Conservation (phyloP, 352 stramenopile genomes). For the Globisporangium rhizosaccharum region DNA sequence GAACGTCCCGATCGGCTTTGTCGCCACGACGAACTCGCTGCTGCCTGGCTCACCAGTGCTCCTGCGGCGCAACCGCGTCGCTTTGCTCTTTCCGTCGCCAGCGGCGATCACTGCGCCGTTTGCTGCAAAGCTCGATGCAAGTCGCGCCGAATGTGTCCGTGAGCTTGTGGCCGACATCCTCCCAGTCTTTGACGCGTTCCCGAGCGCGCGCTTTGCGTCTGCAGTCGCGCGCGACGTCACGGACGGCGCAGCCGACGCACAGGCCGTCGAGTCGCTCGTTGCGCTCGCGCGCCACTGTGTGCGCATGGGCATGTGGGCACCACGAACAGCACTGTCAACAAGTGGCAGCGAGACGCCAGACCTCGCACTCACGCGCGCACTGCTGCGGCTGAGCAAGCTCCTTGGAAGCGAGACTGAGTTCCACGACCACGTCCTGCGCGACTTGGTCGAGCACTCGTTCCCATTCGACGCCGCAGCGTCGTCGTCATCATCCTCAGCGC, state of each 20-base stretch:
- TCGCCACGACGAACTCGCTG: conserved; percentile 31
- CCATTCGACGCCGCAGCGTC: conserved; percentile 31
- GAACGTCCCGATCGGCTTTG: conserved; percentile 67
- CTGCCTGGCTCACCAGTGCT: conserved; percentile 56
- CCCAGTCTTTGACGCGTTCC: conserved; percentile 59
- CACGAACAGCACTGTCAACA: conserved; percentile 6
- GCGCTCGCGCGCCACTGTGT: conserved; percentile 58
- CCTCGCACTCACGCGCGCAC: conserved; percentile 38
- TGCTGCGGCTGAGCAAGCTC: conserved; percentile 57
- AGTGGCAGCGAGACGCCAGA: conserved; percentile 23
- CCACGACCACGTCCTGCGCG: conserved; percentile 48
- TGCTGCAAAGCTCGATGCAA: conserved; percentile 26
- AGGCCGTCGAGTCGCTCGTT: conserved; percentile 65
- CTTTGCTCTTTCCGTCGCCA: conserved; percentile 54
- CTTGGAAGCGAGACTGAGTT: conserved; percentile 39
- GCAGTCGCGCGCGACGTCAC: conserved; percentile 59
- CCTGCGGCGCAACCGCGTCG: conserved; percentile 62
- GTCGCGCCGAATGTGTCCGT: conserved; percentile 33
- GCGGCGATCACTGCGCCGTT: conserved; percentile 45
- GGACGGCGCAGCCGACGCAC: conserved; percentile 43
- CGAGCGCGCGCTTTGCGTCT: conserved; percentile 50
- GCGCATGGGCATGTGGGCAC: conserved; percentile 28
- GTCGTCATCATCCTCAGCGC: conserved; percentile 14
- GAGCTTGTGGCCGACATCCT: conserved; percentile 53
- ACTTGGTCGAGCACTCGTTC: conserved; percentile 53